A percentile compares a stretch with the other conserved stretches of the same genome.
phyloP scores from a whole-genome alignment of 2,329 filamentous ascomycete species.

The Pseudogymnoascus sp. region DNA sequence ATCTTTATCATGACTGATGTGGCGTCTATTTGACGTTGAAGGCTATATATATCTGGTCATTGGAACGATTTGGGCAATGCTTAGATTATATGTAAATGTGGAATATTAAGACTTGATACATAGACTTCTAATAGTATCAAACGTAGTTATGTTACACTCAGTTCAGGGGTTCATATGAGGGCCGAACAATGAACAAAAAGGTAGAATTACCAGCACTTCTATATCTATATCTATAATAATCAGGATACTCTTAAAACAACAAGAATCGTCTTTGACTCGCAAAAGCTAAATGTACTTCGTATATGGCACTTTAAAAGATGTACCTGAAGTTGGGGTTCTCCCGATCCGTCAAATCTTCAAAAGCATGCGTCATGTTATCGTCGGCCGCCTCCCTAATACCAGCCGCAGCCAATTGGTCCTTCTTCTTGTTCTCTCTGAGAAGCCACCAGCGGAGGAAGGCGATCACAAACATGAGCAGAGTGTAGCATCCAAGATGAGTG shows the following conservation, averaged over 20 bases:
- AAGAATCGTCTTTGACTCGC: not conserved
- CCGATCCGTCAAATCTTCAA: slow-evolving; percentile 27
- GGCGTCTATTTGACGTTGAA: not conserved
- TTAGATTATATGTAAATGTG: not conserved
- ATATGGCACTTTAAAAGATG: slow-evolving; percentile 18
- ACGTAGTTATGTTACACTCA: not conserved
- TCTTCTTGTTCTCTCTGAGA: slow-evolving; percentile 30
- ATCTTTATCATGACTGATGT: not conserved
- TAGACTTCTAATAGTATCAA: not conserved
- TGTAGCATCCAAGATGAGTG: slow-evolving; percentile 43
- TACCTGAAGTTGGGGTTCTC: slow-evolving; percentile 26
- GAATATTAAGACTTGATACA: not conserved
- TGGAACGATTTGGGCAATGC: not conserved
- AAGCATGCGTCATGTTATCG: slow-evolving; percentile 23
- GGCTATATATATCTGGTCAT: not conserved
- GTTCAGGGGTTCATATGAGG: not conserved
- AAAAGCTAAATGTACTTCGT: not conserved
- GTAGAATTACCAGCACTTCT: not conserved
- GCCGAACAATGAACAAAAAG: not conserved
- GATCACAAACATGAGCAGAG: slow-evolving; percentile 19
- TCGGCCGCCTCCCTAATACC: slow-evolving; percentile 17
- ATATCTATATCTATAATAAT: not conserved
- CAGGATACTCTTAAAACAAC: not conserved
- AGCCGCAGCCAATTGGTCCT: slow-evolving; percentile 16
- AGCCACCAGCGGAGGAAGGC: slow-evolving; percentile 21